Evolutionary conservation across 208 protist genomes (phyloP).

Genomic region (Leishmania tarentolae): DNA sequence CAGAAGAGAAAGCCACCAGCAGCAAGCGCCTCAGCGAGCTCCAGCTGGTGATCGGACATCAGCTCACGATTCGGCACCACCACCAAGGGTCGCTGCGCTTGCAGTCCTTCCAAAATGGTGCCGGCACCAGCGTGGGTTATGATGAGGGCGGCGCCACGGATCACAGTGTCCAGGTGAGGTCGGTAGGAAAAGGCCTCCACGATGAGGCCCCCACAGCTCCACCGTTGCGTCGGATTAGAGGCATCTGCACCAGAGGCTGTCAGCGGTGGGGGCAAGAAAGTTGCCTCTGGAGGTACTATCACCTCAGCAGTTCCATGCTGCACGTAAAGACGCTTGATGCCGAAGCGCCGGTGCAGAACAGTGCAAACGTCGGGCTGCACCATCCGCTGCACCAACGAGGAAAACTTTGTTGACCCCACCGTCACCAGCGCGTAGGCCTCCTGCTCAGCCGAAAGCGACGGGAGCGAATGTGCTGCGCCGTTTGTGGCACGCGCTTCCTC

Average conservation of each 20-base stretch:
- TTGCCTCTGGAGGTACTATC: conserved; percentile 1
- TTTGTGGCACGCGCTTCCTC: conserved; percentile 3
- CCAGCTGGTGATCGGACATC: conserved; percentile 91
- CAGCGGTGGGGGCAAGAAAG: neutral
- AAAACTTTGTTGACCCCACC: conserved; percentile 89
- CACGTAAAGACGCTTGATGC: conserved; percentile 63
- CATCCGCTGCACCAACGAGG: conserved; percentile 56
- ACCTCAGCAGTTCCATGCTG: conserved; percentile 70
- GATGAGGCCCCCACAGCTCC: conserved; percentile 36
- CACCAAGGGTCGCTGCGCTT: conserved; percentile 56
- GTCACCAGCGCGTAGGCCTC: conserved; percentile 77
- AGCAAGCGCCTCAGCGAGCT: conserved; percentile 70
- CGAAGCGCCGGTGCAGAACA: conserved; percentile 40
- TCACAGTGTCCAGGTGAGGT: conserved; percentile 49
- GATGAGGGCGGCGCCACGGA: conserved; percentile 62
- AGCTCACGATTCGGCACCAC: conserved; percentile 88
- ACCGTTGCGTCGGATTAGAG: conserved; percentile 2
- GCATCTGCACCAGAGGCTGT: neutral
- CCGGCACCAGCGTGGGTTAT: conserved; percentile 91
- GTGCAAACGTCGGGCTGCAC: conserved; percentile 42
- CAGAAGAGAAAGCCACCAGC: conserved; percentile 65
- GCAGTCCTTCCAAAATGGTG: conserved; percentile 90
- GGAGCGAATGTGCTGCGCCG: neutral
- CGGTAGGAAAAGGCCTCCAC: conserved; percentile 82
- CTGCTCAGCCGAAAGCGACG: neutral